Conservation (phyloP, 331 rosid genomes). For the Quercus lobata region DNA sequence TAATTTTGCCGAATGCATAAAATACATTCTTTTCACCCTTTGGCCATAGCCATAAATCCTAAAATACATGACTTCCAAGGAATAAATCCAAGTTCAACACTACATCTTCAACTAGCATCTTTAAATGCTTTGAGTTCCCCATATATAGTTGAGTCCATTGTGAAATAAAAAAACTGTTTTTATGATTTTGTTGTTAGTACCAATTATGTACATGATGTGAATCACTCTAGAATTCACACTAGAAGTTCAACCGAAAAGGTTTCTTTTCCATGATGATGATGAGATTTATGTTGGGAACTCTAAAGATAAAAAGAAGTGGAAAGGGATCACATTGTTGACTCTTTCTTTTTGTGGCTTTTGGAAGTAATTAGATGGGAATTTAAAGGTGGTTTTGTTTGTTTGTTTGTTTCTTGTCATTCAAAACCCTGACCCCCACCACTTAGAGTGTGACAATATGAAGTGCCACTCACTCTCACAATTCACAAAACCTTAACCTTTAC, state of each 20-base stretch:
- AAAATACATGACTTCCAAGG: not conserved
- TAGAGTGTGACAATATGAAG: conserved; percentile 32
- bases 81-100: not conserved
- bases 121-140: no score
- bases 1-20: no score
- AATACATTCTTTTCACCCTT: no score
- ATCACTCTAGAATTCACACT: not conserved
- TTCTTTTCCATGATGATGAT: conserved; percentile 25
- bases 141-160: no score
- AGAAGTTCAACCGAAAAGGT: not conserved
- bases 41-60: not conserved
- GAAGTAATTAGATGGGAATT: conserved; percentile 30
- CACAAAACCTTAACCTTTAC: conserved; percentile 19
- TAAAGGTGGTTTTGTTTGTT: conserved; percentile 12
- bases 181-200: not conserved
- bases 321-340: conserved; percentile 54
- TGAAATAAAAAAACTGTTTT: not conserved
- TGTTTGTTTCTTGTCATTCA: conserved; percentile 1
- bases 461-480: conserved; percentile 51
- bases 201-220: not conserved
- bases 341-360: conserved; percentile 22
- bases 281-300: conserved; percentile 38
- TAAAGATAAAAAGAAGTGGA: conserved; percentile 24
- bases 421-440: conserved; percentile 32
- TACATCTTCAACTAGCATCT: not conserved